Conservation (phyloP, 495 filamentous ascomycete genomes). For the Tuber microsphaerosporum region DNA sequence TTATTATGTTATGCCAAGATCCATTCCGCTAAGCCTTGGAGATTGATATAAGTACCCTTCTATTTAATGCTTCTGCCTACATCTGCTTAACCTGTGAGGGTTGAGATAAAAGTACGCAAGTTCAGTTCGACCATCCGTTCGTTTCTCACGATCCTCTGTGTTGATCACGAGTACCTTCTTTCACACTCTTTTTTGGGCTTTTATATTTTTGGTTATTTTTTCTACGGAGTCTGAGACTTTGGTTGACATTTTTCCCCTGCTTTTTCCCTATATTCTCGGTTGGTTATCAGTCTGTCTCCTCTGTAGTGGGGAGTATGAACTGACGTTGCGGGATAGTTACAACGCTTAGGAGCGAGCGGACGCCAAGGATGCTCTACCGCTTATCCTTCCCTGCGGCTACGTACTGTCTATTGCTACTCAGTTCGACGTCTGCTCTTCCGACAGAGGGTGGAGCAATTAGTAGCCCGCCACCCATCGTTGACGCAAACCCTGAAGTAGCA, state of each 20-base stretch:
- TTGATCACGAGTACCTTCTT: conserved; percentile 1
- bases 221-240: neutral
- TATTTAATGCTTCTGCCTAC: neutral
- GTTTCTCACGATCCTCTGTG: neutral
- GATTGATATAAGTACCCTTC: neutral
- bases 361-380: neutral
- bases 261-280: neutral
- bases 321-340: neutral
- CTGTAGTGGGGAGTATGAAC: neutral
- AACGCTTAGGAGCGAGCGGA: neutral
- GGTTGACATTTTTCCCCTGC: neutral
- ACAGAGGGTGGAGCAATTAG: neutral
- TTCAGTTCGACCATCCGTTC: neutral
- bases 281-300: neutral
- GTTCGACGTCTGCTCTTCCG: neutral
- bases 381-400: neutral
- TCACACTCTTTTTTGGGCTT: neutral
- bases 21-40: neutral
- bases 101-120: neutral
- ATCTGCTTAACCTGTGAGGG: neutral
- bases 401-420: neutral
- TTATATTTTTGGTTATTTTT: neutral
- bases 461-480: neutral
- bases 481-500: neutral
- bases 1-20: too few species aligned